These are phyloP conservation scores for Spirogloea muscicola DNA, from an alignment of 139 green algal species.

Conservation along the genomic window DNA sequence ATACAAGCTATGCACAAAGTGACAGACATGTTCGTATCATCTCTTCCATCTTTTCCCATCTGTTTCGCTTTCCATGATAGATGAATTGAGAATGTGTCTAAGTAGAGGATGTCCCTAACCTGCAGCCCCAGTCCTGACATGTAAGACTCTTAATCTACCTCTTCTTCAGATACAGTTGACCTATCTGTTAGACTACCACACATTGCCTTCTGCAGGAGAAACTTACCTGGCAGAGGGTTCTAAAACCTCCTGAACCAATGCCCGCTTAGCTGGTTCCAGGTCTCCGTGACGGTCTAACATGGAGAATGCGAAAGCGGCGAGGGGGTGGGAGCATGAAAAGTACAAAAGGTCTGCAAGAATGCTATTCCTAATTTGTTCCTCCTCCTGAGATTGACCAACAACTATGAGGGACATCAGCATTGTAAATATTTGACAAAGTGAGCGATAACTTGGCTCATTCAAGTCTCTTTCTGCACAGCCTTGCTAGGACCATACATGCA, in stretches of 20 bases:
- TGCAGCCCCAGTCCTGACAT: background rate
- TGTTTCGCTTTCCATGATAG: too few species aligned
- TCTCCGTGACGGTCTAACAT: conserved; percentile 56
- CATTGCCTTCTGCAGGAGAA: background rate
- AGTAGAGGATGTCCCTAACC: background rate
- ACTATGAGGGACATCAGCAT: background rate
- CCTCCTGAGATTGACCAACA: too few species aligned
- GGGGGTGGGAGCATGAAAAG: conserved; percentile 64
- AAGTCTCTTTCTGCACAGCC: background rate
- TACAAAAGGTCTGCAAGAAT: conserved; percentile 66
- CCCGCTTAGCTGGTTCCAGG: conserved; percentile 13
- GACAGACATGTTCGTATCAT: background rate
- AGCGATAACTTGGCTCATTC: background rate
- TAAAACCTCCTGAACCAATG: conserved; percentile 7
- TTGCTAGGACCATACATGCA: background rate
- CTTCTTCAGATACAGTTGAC: too few species aligned
- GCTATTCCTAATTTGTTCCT: conserved; percentile 45
- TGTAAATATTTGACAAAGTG: background rate
- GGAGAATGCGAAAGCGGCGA: conserved; percentile 67
- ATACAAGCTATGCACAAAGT: background rate
- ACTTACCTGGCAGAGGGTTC: conserved; percentile 20
- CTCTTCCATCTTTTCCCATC: too few species aligned
- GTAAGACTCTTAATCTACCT: too few species aligned
- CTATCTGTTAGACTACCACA: too few species aligned
- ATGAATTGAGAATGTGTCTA: too few species aligned